Evolutionary conservation across 2,329 filamentous ascomycete genomes (phyloP).

Genomic region (Aspergillaceae sp.): DNA sequence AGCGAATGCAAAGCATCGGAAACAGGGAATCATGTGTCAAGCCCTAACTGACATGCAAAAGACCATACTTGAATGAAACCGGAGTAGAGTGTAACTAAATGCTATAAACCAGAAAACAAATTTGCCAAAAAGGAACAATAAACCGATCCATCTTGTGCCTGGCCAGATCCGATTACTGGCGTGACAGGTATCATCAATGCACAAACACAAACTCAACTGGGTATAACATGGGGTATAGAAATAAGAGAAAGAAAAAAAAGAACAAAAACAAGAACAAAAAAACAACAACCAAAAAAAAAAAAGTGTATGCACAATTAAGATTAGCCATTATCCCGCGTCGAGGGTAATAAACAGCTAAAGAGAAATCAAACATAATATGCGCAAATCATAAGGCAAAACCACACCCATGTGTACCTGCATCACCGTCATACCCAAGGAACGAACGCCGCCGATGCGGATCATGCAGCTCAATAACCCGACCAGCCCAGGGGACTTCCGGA

Average conservation of each 20-base stretch:
- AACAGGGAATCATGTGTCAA: too few relatives aligned
- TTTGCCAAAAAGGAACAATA: too few relatives aligned
- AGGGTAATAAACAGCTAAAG: conserved; percentile 11
- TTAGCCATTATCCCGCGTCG: conserved; percentile 15
- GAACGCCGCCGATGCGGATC: conserved; percentile 14
- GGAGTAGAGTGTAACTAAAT: too few relatives aligned
- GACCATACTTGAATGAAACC: too few relatives aligned
- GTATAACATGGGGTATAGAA: conserved; percentile 31
- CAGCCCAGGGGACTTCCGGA: conserved; percentile 31
- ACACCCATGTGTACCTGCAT: conserved; percentile 1
- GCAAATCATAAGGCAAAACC: conserved; percentile 3
- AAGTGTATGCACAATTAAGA: conserved; percentile 21
- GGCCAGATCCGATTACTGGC: too few relatives aligned
- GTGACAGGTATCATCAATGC: too few relatives aligned
- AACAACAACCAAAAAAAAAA: background rate
- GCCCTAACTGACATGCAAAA: too few relatives aligned
- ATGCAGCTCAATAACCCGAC: conserved; percentile 26
- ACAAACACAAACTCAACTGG: conserved; percentile 11
- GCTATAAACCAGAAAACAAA: too few relatives aligned
- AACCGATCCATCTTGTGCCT: too few relatives aligned
- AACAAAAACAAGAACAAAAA: background rate
- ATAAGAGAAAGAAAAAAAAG: conserved; percentile 6
- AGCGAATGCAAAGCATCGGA: too few relatives aligned
- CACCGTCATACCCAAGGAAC: background rate
- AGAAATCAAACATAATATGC: background rate